Evolutionary conservation across 352 stramenopile species (phyloP).

Genomic region (Phytophthora sojae): DNA sequence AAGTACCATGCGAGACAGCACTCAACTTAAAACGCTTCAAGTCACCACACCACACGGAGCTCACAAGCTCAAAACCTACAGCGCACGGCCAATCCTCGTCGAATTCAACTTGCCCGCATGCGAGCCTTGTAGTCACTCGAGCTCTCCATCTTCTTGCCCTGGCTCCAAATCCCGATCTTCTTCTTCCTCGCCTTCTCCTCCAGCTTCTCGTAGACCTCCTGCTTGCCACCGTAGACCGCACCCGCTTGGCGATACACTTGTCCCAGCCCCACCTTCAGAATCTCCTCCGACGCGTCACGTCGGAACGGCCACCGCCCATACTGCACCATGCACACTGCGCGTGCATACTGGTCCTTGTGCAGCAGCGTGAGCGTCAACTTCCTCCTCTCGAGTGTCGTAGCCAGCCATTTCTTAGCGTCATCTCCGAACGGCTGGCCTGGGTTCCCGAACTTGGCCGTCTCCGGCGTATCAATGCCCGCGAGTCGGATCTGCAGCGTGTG

Average conservation of each 20-base stretch:
- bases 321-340: conserved; percentile 84
- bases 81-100: too few relatives aligned
- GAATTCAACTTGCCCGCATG: conserved; percentile 59
- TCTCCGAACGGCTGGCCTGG: conserved; percentile 78
- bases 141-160: conserved; percentile 76
- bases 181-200: conserved; percentile 70
- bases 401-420: conserved; percentile 81
- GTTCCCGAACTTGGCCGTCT: conserved; percentile 89
- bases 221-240: conserved; percentile 81
- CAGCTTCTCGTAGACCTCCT: conserved; percentile 71
- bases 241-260: conserved; percentile 81
- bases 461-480: conserved; percentile 76
- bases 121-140: conserved; percentile 83
- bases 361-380: conserved; percentile 81
- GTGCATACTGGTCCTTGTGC: conserved; percentile 87
- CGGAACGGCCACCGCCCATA: conserved; percentile 84
- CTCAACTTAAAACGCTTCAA: too few relatives aligned
- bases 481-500: conserved; percentile 88
- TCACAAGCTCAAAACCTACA: too few relatives aligned
- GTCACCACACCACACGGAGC: too few relatives aligned
- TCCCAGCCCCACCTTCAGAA: conserved; percentile 77
- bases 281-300: conserved; percentile 81
- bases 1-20: too few relatives aligned
- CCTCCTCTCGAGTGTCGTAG: conserved; percentile 48
- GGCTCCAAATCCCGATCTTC: conserved; percentile 80